Base-by-base conservation (phyloP, 306 rosid genomes). In the Lablab purpureus region DNA sequence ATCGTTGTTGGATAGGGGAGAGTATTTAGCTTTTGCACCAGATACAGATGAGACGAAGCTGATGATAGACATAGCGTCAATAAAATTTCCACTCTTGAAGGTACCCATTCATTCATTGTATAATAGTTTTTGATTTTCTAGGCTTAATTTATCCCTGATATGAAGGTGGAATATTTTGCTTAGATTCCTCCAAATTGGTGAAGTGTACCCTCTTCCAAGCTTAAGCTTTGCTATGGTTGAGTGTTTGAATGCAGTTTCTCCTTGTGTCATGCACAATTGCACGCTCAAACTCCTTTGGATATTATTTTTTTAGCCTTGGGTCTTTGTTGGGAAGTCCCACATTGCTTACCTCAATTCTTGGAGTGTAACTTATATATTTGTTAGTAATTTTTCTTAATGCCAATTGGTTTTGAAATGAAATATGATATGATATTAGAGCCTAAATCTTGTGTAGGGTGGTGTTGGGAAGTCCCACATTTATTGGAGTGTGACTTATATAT, bases 21-120 rank as follows among this genome's bases (percentile, higher is more conserved):
- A 94, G 84, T 85, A 78, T 87, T 81, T 94, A 85, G 99, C 99
- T 71, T 89, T 94, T 88, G 87, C 82, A 59, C 99, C 99, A 0
- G 93, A 91, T 64, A 88, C 97, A 6, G 71, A 63, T 21, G 86
- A 91, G 85, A 94, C 99, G 27, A 84, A 83, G 84, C 86, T 68
- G 80, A 89, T 94, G 97, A 87, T 94, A 81, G 87, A 85, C 32
- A 63, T 92, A 60, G 72, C 88, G 52, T 91, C 97, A 5, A 71
- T 88, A 34, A 90, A 88, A 76, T 94, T 89, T 90, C 97, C 99
- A 6, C 89, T 89, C 56, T 77, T 94, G 84, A 79, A 90, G 97
- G 99, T 94, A 82, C 52, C 17, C 23, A n/a, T 54, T 71, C 37
- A 45, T 52, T 22, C 50, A 11, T 62, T 79, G 19, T 50, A 34